Conservation (phyloP, 2,329 filamentous ascomycete species). For the Chlorencoelia australis region DNA sequence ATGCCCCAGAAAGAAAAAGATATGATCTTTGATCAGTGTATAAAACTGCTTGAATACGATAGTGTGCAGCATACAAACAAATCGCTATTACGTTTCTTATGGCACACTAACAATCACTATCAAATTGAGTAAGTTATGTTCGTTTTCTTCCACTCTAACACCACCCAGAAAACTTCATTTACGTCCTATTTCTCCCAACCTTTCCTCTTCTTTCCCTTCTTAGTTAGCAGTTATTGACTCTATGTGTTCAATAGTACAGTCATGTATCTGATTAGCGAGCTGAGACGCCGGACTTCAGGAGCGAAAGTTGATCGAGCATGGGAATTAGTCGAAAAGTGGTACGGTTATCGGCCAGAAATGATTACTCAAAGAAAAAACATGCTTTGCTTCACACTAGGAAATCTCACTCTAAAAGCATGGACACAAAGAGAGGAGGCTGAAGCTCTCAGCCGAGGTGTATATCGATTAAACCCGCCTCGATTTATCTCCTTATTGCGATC, state of each 20-base stretch:
- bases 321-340: constrained; percentile 22
- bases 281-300: constrained; percentile 24
- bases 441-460: constrained; percentile 4
- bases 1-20: constrained; percentile 27
- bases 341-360: constrained; percentile 23
- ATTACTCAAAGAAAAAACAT: constrained; percentile 20
- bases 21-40: constrained; percentile 26
- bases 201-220: no score
- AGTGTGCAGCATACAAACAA: constrained; percentile 23
- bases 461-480: constrained; percentile 9
- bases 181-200: no score
- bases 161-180: no score
- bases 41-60: constrained; percentile 30
- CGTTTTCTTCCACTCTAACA: no score
- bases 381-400: constrained; percentile 23
- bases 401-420: constrained; percentile 25
- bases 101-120: constrained; percentile 29
- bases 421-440: constrained; percentile 20
- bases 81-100: constrained; percentile 24
- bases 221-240: no score
- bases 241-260: no score
- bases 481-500: constrained; percentile 17
- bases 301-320: constrained; percentile 25
- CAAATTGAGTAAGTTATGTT: no score
- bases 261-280: constrained; percentile 28